Conservation (phyloP, 2,329 filamentous ascomycete genomes). For the Gremmenia infestans region DNA sequence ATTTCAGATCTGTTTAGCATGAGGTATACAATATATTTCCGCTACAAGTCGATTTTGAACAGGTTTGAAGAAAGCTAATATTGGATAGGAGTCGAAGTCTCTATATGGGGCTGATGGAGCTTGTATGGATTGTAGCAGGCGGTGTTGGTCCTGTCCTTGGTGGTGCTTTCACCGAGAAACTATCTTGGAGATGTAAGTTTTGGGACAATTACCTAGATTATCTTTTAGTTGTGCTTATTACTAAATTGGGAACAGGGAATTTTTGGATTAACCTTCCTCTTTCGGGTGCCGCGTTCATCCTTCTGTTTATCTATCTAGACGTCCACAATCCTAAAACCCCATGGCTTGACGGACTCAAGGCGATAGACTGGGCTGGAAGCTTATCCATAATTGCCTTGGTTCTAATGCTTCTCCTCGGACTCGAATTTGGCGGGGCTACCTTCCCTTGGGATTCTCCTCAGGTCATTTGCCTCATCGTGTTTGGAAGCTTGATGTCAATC, state of each 20-base stretch:
- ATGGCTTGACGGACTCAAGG: conserved; percentile 52
- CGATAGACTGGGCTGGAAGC: conserved; percentile 56
- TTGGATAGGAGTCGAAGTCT: neutral
- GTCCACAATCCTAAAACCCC: conserved; percentile 57
- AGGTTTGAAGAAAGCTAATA: neutral
- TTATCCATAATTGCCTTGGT: conserved; percentile 64
- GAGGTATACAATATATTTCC: conserved; percentile 6
- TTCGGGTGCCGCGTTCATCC: conserved; percentile 38
- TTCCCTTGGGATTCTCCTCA: conserved; percentile 67
- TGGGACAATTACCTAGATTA: neutral
- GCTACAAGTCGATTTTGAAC: neutral
- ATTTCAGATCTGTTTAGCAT: conserved; percentile 61
- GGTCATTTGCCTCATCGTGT: conserved; percentile 73
- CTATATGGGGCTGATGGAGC: conserved; percentile 46
- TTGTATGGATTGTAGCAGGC: conserved; percentile 57
- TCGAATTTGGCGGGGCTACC: conserved; percentile 73
- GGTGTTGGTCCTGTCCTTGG: conserved; percentile 58
- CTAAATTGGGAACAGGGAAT: conserved; percentile 34
- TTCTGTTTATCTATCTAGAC: conserved; percentile 57
- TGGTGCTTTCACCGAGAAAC: conserved; percentile 54
- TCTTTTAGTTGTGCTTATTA: neutral
- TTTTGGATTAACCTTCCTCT: conserved; percentile 51
- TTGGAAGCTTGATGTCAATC: conserved; percentile 55
- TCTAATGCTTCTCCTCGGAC: conserved; percentile 76
- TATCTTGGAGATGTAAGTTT: conserved; percentile 48